Evolutionary conservation across 148 eudicot species (phyloP).

Genomic region (Cornus suecica): DNA sequence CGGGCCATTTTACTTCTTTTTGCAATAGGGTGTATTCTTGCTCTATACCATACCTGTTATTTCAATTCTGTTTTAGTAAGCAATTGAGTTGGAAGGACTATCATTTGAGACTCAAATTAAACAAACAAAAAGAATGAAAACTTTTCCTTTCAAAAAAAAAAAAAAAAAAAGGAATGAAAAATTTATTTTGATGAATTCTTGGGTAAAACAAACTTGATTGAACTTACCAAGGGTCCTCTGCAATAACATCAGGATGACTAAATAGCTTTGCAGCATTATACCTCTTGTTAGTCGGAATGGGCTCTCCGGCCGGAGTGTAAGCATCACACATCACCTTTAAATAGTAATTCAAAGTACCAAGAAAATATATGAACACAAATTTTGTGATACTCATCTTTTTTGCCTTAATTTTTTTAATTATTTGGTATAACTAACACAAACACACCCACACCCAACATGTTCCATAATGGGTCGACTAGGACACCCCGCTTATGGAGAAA

Average conservation of each 20-base stretch:
- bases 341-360: not conserved
- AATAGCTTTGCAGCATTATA: constrained; percentile 44
- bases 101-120: too few species aligned
- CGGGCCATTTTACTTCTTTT: constrained; percentile 48
- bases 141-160: not conserved
- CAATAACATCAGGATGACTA: constrained; percentile 42
- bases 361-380: not conserved
- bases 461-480: too few species aligned
- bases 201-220: not conserved
- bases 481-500: too few species aligned
- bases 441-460: too few species aligned
- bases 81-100: not conserved
- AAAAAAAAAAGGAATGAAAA: not conserved
- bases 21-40: constrained; percentile 56
- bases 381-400: not conserved
- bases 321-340: constrained; percentile 56
- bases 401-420: too few species aligned
- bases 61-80: not conserved
- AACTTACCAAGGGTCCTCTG: constrained; percentile 49
- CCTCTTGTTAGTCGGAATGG: constrained; percentile 59
- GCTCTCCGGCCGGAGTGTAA: constrained; percentile 45
- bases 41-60: constrained; percentile 46
- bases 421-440: too few species aligned
- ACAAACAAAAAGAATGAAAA: not conserved
- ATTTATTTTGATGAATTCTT: not conserved